These are phyloP conservation scores for Athelia sp. DNA, from an alignment of 1,284 basidiomycete genomes.

Conservation along the genomic window DNA sequence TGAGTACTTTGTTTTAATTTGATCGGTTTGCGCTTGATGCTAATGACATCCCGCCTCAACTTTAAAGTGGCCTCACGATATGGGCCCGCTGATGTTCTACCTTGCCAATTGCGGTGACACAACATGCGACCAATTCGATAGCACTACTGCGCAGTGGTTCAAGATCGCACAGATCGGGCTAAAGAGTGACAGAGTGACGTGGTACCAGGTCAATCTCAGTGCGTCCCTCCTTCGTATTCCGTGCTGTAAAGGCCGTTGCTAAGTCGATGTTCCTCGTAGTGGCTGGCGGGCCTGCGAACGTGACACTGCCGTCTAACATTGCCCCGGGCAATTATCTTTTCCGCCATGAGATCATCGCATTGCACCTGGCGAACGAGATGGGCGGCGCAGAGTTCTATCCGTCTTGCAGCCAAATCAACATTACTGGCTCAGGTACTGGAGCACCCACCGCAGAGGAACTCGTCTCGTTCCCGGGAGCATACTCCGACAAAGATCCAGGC, in stretches of 20 bases:
- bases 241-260: neutral
- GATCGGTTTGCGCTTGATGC: neutral
- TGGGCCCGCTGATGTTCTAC: slow-evolving; percentile 69
- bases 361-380: slow-evolving; percentile 46
- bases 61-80: slow-evolving; percentile 67
- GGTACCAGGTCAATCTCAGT: slow-evolving; percentile 1
- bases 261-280: slow-evolving; percentile 19
- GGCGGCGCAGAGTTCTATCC: slow-evolving; percentile 73
- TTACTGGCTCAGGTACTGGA: slow-evolving; percentile 48
- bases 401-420: slow-evolving; percentile 56
- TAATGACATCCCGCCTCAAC: neutral
- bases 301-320: slow-evolving; percentile 51
- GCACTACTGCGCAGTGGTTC: slow-evolving; percentile 61
- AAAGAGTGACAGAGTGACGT: neutral
- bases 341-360: slow-evolving; percentile 68
- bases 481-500: slow-evolving; percentile 56
- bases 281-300: slow-evolving; percentile 30
- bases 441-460: slow-evolving; percentile 36
- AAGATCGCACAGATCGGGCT: slow-evolving; percentile 43
- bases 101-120: slow-evolving; percentile 56
- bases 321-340: slow-evolving; percentile 63
- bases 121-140: slow-evolving; percentile 57
- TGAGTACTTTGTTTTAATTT: slow-evolving; percentile 3
- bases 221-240: neutral
- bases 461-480: slow-evolving; percentile 61